Evolutionary conservation across 768 basidiomycete species (phyloP), one percentile per base, ranked within the genome.

Genomic region (Lanmaoa pseudosensibilis): DNA sequence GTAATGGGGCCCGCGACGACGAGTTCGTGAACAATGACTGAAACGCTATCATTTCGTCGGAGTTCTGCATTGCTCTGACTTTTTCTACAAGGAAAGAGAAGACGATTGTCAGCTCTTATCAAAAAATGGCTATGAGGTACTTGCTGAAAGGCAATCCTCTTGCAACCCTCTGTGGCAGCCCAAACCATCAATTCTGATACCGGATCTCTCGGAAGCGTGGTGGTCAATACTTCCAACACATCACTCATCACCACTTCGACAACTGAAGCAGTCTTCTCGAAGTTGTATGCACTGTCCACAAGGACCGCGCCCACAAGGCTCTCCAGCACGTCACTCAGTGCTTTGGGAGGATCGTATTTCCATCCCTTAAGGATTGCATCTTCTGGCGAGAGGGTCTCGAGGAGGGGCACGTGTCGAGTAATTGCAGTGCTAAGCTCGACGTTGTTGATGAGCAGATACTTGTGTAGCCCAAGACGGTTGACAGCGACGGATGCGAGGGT

Each of bases 311-410:
- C 94, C 34, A 94, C 75, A 6, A 95, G 73, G 51, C 92, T 89
- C 72, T 96, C 94, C 51, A 95, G 78, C 5, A 92, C 82, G 65
- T 96, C 94, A 54, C 89, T 87, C 33, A 93, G 73, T 7, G 83
- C 86, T 71, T 96, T 96, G 0, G 94, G 92, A 10, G 92, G 91
- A 63, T 92, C 87, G 59, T 86, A 87, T 62, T 83, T 83, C 92
- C 92, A 94, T 7, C 87, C 84, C 36, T 81, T 78, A 13, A 80
- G 68, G 44, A 92, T 80, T 19, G 90, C 83, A 46, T 89, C 83
- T 46, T 80, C 78, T 0, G 77, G 79, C 0, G 85, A 75, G 44
- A 85, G 75, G 1, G 74, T 70, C 60, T 82, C 75, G 2, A 94
- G 78, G 23, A 85, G 65, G 1, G 85, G 84, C 3, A 84, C 81